Percentiles rank a stretch among this genome's conserved stretches.
These are phyloP conservation scores for Gentiana straminea DNA, from an alignment of 257 asterid genomes.

Conservation along the genomic window DNA sequence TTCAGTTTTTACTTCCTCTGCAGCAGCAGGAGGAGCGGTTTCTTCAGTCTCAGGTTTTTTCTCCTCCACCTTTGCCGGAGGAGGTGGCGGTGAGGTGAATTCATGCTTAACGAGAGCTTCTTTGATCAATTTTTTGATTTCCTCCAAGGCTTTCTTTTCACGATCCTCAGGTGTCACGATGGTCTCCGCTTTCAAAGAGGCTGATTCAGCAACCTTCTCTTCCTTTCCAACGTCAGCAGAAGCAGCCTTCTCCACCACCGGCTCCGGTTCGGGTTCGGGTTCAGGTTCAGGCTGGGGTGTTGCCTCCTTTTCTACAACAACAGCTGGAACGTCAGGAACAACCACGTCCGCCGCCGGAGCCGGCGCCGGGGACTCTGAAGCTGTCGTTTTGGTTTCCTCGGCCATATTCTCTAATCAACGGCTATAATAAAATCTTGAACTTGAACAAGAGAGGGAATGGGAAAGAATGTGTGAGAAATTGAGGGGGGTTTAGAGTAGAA, in stretches of 20 bases:
- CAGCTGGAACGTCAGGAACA: no score
- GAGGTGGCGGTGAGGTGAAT: conserved; percentile 67
- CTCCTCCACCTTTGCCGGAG: conserved; percentile 44
- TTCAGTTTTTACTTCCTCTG: conserved; percentile 14
- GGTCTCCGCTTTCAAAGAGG: conserved; percentile 81
- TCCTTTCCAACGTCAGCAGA: conserved; percentile 3
- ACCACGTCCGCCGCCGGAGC: neutral
- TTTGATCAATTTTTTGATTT: conserved; percentile 53
- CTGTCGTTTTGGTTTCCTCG: conserved; percentile 54
- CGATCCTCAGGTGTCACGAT: conserved; percentile 88
- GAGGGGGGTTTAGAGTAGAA: neutral
- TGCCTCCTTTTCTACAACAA: conserved; percentile 17
- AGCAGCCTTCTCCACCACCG: conserved; percentile 10
- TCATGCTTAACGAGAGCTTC: conserved; percentile 73
- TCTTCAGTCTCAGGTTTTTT: conserved; percentile 22
- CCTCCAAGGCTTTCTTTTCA: conserved; percentile 84
- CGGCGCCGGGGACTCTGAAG: conserved; percentile 34
- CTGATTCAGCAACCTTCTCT: conserved; percentile 40
- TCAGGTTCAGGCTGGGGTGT: conserved; percentile 24
- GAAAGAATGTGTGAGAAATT: neutral
- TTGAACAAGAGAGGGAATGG: neutral
- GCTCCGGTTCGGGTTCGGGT: conserved; percentile 28
- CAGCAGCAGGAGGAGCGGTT: neutral
- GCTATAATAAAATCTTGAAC: neutral
- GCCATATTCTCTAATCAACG: conserved; percentile 37